phyloP scores from a whole-genome alignment of 208 protist species.

The Crithidia fasciculata region DNA sequence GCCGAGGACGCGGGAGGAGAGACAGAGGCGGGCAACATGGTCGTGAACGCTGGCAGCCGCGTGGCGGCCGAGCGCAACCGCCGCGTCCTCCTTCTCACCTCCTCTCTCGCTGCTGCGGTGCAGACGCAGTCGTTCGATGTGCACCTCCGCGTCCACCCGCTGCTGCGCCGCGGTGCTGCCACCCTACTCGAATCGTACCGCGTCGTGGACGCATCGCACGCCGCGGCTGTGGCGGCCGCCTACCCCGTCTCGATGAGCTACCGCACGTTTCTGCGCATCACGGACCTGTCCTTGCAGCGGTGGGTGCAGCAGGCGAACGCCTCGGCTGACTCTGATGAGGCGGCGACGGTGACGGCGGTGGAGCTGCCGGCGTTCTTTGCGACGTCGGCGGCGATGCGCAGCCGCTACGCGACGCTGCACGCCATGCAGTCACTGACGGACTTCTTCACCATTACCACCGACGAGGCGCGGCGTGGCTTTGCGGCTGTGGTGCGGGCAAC shows the following conservation, averaged over 20 bases:
- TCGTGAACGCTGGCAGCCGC: constrained; percentile 25
- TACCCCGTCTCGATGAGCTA: constrained; percentile 71
- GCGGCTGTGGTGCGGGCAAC: constrained; percentile 44
- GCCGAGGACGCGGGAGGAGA: constrained; percentile 24
- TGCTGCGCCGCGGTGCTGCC: constrained; percentile 40
- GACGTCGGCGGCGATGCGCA: constrained; percentile 18
- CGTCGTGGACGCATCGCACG: constrained; percentile 29
- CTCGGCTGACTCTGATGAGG: background rate
- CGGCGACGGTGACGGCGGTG: background rate
- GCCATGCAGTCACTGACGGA: constrained; percentile 15
- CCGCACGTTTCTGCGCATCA: constrained; percentile 71
- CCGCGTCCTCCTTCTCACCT: constrained; percentile 38
- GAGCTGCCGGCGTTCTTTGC: constrained; percentile 35
- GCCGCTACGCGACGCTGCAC: constrained; percentile 11
- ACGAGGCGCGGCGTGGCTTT: constrained; percentile 24
- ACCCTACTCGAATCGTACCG: constrained; percentile 46
- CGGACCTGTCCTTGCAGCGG: constrained; percentile 68
- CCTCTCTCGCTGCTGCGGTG: constrained; percentile 22
- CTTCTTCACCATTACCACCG: constrained; percentile 20
- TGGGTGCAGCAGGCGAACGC: constrained; percentile 15
- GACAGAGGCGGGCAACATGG: constrained; percentile 13
- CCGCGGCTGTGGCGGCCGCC: constrained; percentile 13
- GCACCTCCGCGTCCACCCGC: constrained; percentile 32
- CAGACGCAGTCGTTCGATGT: constrained; percentile 26
- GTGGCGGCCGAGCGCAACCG: constrained; percentile 21